Evolutionary conservation across 2,329 filamentous ascomycete species (phyloP).

Genomic region (Chrysosporium keratinophilum): DNA sequence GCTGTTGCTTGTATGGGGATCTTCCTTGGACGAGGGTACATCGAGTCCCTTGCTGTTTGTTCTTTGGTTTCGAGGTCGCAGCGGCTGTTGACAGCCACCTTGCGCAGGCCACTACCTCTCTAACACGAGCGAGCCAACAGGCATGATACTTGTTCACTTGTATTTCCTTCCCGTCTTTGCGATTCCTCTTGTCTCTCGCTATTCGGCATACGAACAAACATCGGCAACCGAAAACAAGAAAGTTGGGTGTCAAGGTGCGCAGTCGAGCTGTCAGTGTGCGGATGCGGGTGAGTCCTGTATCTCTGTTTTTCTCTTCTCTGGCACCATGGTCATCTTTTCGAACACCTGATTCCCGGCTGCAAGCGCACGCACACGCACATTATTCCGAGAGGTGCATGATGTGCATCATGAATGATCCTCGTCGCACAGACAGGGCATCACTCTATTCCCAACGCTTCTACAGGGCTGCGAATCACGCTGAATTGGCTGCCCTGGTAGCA

Average conservation of each 20-base stretch:
- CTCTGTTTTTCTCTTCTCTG: background rate
- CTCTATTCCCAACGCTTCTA: conserved; percentile 1
- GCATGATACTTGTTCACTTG: background rate
- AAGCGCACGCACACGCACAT: background rate
- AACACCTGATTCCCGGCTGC: conserved; percentile 4
- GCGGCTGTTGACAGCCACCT: background rate
- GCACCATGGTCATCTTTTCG: background rate
- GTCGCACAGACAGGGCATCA: conserved; percentile 8
- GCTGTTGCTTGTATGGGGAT: background rate
- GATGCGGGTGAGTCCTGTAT: background rate
- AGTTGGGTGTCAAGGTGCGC: background rate
- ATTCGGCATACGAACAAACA: background rate
- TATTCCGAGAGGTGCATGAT: background rate
- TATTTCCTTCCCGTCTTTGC: background rate
- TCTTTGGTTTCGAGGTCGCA: background rate
- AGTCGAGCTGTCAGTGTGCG: background rate
- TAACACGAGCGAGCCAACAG: background rate
- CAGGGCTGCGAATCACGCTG: conserved; percentile 9
- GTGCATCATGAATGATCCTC: background rate
- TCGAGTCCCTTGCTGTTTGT: background rate
- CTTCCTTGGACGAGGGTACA: background rate
- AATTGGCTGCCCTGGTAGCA: conserved; percentile 1
- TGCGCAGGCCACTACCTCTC: background rate
- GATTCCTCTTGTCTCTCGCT: background rate
- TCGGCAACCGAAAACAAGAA: background rate